Conservation (phyloP, 441 rosid genomes). For the Kokia cookei region DNA sequence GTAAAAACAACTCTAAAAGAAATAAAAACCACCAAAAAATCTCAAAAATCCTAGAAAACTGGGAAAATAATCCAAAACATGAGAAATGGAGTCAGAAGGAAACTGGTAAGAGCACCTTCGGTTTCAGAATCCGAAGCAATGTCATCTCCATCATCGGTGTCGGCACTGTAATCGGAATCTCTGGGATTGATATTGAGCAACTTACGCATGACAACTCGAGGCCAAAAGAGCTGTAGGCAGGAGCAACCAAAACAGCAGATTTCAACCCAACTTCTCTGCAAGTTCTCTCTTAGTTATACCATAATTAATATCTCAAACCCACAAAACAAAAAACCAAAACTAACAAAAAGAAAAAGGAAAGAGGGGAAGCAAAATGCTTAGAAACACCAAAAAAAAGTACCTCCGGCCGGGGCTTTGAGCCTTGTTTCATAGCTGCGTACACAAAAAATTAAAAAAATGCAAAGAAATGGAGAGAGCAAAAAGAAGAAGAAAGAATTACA, state of each 20-base stretch:
- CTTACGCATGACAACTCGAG: conserved; percentile 66
- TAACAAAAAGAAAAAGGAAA: not conserved
- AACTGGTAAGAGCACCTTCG: conserved; percentile 21
- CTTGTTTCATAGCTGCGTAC: conserved; percentile 21
- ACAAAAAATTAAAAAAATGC: not conserved
- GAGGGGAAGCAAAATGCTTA: not conserved
- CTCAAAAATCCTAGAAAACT: not conserved
- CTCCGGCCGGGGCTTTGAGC: conserved; percentile 21
- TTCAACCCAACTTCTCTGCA: conserved; percentile 71
- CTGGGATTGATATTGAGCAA: conserved; percentile 61
- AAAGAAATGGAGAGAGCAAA: not conserved
- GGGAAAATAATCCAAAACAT: not conserved
- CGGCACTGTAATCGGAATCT: conserved; percentile 85
- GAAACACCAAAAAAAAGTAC: not conserved
- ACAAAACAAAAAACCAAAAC: not conserved
- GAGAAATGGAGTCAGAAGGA: not conserved
- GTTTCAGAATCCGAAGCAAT: conserved; percentile 17
- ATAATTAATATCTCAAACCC: not conserved
- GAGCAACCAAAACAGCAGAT: conserved; percentile 69
- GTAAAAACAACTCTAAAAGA: not conserved
- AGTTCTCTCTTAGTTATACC: conserved; percentile 17
- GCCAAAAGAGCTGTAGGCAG: conserved; percentile 81
- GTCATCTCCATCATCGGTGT: conserved; percentile 43
- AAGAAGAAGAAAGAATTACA: not conserved
- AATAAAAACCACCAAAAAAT: not conserved